Evolutionary conservation across 2,329 filamentous ascomycete genomes (phyloP), one percentile per base, ranked within the genome.

Genomic region (Xylariaceae sp.): DNA sequence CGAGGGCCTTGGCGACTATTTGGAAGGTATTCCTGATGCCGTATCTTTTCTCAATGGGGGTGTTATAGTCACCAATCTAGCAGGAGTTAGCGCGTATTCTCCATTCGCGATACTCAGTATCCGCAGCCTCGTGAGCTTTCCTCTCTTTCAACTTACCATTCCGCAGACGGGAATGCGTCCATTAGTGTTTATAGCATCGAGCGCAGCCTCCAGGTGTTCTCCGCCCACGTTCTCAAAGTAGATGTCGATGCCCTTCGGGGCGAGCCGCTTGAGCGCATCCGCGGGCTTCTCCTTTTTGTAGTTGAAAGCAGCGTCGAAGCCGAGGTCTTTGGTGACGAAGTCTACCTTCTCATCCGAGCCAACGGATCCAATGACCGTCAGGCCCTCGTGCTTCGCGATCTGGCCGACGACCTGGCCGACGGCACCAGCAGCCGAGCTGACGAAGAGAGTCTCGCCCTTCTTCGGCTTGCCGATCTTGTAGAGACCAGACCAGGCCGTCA

Each of bases 201-300:
- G 72, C 0, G 72, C 73, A 0, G 77, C 80, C 61, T 89, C 84
- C 45, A 91, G 78, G 59, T 89, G 85, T 71, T 89, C 87, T 29
- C 88, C 89, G 16, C 89, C 89, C 6, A 89, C 88, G 62, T 91
- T 92, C 72, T 92, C 89, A 67, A 87, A 92, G 76, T 91, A 91
- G 68, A 92, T 91, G 67, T 92, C 88, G 56, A 92, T 78, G 6
- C 89, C 89, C 18, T 90, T 71, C 1, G 88, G 87, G 1, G 87
- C 87, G 6, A 91, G 78, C 53, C 87, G 79, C 61, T 77, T 72
- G 40, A 92, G 76, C 0, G 87, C 87, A 33, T 86, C 83, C 0
- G 73, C 68, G 3, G 86, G 78, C 67, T 82, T 83, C 75, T 91
- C 88, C 50, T 81, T 89, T 79, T 90, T 91, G 77, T 92, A 92